phyloP scores from a whole-genome alignment of 495 filamentous ascomycete genomes.

The Sphaerosporella brunnea region DNA sequence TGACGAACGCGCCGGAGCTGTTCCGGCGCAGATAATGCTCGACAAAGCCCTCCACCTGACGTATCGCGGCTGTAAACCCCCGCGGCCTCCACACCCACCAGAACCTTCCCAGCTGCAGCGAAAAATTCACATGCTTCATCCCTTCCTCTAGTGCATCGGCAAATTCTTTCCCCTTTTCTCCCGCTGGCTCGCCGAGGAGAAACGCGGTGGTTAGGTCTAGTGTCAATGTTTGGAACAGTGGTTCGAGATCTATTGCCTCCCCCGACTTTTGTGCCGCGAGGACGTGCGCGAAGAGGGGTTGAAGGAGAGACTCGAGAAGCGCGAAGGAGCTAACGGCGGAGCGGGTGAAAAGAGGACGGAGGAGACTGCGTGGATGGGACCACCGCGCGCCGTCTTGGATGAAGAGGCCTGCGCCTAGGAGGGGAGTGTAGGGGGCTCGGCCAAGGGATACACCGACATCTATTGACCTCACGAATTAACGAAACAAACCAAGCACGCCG shows the following conservation, averaged over 20 bases:
- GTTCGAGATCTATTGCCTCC: neutral
- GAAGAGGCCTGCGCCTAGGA: constrained; percentile 1
- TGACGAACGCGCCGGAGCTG: neutral
- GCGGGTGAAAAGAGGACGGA: neutral
- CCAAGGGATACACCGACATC: neutral
- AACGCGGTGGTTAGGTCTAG: neutral
- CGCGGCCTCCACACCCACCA: neutral
- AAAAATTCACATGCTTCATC: neutral
- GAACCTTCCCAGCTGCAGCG: neutral
- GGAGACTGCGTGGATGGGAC: neutral
- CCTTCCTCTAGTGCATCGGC: neutral
- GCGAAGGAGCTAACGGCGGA: neutral
- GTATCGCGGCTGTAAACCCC: neutral
- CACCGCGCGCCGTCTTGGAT: neutral
- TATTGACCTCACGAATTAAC: too few relatives aligned
- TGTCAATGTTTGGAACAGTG: neutral
- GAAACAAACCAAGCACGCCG: too few relatives aligned
- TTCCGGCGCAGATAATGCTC: neutral
- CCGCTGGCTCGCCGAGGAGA: neutral
- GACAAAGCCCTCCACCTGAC: neutral
- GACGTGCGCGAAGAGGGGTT: neutral
- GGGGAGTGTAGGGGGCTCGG: neutral
- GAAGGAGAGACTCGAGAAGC: neutral
- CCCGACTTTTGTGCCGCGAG: neutral
- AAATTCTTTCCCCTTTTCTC: neutral